Evolutionary conservation across 148 eudicot genomes (phyloP), one percentile per base, ranked within the genome.

Genomic region (Rheum nobile): DNA sequence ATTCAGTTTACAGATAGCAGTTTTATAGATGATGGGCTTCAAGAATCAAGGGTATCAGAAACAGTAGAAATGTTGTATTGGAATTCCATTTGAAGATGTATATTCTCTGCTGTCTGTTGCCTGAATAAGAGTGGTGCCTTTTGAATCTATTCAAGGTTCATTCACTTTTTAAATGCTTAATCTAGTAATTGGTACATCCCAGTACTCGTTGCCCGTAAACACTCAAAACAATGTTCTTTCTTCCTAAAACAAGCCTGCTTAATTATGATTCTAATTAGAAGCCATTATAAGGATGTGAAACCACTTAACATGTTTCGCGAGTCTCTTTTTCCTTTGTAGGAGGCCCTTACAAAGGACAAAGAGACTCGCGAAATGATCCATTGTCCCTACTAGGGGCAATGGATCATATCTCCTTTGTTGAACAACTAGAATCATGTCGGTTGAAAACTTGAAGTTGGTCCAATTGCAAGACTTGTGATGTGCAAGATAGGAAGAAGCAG

Each of bases 191-290:
- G 22, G 4, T 16, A 17, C 4, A 65, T 65, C 70, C 39, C 70
- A 31, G 13, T 17, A 34, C 70, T 65, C 32, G 70, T 32, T 65
- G 39, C 6, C 14, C 21, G 6, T 1, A 65, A 32, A 31, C 70
- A 65, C 70, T 65, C 70, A 65, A 65, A 32, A 32, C 38, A 32
- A 65, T 65, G 70, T 65, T 41, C 70, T 65, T 32, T 65, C 22
- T 65, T 65, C 37, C 38, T 11, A 32, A 65, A 32, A 31, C 70
- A 32, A 65, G 1, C 11, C 41, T 28, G 0, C 3, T 61, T 4
- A 41, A 41, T 0, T 34, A 19, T 65, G 41, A 65, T 65, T 65
- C 39, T 16, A 6, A 65, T 32, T 0, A 1, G n/a, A n/a, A 14
- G 39, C 70, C 6, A 65, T 65, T 31, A 16, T 48, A 32, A 63